Evolutionary conservation across 148 eudicot genomes (phyloP), one percentile per base, ranked within the genome.

Genomic region (Camellia lanceoleosa): DNA sequence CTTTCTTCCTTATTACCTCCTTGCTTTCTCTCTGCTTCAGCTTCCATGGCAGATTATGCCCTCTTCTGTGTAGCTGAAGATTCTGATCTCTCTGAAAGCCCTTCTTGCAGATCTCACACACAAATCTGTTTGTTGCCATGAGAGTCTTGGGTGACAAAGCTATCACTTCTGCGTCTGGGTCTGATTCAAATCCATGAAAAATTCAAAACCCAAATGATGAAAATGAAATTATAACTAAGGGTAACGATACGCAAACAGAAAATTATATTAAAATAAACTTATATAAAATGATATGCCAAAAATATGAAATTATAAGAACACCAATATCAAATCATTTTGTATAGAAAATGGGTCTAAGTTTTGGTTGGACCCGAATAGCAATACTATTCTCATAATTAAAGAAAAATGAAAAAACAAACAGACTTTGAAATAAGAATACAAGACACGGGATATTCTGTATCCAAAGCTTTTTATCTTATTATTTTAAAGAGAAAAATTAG

Each of bases 41-140:
- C 84, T 95, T 95, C 98, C 98, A 95, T 84, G 98, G 98, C 59
- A 95, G 80, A 68, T 95, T 95, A 74, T 95, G 98, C 14, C 98
- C 98, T 91, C 98, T 87, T 73, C 97, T 86, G 81, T 95, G 98
- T 0, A 95, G 90, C 71, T 95, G 98, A 42, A 95, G 83, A 75
- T 95, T 95, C 82, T 95, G 98, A 55, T 95, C 97, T 74, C 98
- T 91, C 49, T 95, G 98, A 80, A 95, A 95, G 41, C 98, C 98
- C 81, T 95, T 95, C 88, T 85, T 91, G 81, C 98, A 94, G 71
- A 94, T 87, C 79, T 94, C 98, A 84, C 98, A 95, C 2, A 95
- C 71, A 68, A 95, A 95, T 78, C 95, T 82, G 82, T 95, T 95
- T 10, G 91, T 95, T 41, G 98, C 97, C 82, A 91, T 38, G 0